phyloP scores from a whole-genome alignment of 1,139 yeast species.

The Taphrina flavorubra region DNA sequence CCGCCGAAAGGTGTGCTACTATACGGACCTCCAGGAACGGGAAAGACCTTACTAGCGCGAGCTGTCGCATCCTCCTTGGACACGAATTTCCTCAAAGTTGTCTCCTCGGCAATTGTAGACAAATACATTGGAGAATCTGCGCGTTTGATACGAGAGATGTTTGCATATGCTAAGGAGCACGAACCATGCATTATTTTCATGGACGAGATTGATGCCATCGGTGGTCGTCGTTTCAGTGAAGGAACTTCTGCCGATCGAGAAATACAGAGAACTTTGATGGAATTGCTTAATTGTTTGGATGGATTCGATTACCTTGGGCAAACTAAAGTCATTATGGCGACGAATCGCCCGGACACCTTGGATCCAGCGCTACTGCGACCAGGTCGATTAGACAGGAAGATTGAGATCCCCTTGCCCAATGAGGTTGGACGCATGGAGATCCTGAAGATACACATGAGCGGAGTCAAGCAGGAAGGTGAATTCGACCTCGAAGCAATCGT shows the following conservation, averaged over 20 bases:
- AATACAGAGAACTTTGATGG: constrained; percentile 98
- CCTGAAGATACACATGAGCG: constrained; percentile 88
- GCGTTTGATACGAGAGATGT: constrained; percentile 96
- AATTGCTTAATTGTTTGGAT: constrained; percentile 96
- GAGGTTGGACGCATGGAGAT: constrained; percentile 95
- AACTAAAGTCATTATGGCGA: constrained; percentile 98
- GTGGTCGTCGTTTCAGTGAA: constrained; percentile 97
- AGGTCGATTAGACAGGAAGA: constrained; percentile 96
- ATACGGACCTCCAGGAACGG: constrained; percentile 99
- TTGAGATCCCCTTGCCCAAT: constrained; percentile 94
- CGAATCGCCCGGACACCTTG: constrained; percentile 96
- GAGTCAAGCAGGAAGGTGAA: constrained; percentile 90
- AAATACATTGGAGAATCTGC: constrained; percentile 99
- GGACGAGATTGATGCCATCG: constrained; percentile 99
- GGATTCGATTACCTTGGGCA: constrained; percentile 97
- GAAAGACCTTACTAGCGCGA: constrained; percentile 92
- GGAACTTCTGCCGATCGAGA: constrained; percentile 99
- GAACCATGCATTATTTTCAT: constrained; percentile 98
- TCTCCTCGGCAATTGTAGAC: constrained; percentile 98
- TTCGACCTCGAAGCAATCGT: constrained; percentile 97
- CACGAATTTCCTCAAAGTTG: constrained; percentile 95
- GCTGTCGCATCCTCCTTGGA: constrained; percentile 99
- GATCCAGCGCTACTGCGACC: constrained; percentile 99
- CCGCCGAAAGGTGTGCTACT: constrained; percentile 97
- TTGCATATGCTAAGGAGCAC: constrained; percentile 96